Conservation (phyloP, 2,329 filamentous ascomycete genomes). For the Blastomyces parvus region DNA sequence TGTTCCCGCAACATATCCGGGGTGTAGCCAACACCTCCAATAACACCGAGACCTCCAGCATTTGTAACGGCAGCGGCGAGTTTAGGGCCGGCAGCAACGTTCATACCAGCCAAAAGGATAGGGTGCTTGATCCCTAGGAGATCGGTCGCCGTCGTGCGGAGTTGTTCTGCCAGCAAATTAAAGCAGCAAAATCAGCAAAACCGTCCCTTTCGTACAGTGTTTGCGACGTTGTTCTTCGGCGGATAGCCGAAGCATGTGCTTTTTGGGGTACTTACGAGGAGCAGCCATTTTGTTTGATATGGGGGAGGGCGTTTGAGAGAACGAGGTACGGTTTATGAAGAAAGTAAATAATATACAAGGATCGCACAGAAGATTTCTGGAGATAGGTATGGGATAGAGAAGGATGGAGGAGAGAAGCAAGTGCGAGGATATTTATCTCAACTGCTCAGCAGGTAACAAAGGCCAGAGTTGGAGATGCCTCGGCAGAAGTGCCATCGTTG, state of each 20-base stretch:
- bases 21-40: constrained; percentile 84
- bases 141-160: constrained; percentile 88
- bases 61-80: constrained; percentile 95
- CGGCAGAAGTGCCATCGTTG: not conserved
- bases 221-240: constrained; percentile 14
- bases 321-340: not conserved
- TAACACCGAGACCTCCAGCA: constrained; percentile 90
- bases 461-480: not conserved
- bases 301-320: not conserved
- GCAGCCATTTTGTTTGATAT: constrained; percentile 53
- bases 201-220: constrained; percentile 17
- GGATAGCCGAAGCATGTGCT: constrained; percentile 13
- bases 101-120: constrained; percentile 94
- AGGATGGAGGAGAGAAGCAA: not conserved
- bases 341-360: not conserved
- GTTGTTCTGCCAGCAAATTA: constrained; percentile 52
- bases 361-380: not conserved
- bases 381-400: not conserved
- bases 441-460: not conserved
- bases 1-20: constrained; percentile 95
- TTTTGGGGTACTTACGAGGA: constrained; percentile 54
- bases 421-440: not conserved
- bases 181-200: constrained; percentile 10
- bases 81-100: constrained; percentile 93
- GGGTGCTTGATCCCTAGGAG: constrained; percentile 97